Evolutionary conservation across 345 rosid genomes (phyloP).

Genomic region (Hibiscus mutabilis): DNA sequence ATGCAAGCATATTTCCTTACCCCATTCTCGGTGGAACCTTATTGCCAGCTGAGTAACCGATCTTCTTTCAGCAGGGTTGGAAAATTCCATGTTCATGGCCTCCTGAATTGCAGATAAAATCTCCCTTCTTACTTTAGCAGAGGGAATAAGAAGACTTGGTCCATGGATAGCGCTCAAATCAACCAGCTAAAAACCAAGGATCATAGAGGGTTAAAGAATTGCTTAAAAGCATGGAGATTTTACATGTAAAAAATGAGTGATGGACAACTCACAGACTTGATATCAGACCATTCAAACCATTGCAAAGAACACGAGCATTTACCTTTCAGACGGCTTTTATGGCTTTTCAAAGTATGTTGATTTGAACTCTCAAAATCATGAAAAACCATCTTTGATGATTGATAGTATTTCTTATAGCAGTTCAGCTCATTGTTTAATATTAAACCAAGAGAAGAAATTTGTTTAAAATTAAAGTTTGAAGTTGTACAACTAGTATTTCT

Average conservation of each 20-base stretch:
- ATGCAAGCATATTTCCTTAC: conserved; percentile 31
- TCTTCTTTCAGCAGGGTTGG: conserved; percentile 59
- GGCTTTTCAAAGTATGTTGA: too few relatives aligned
- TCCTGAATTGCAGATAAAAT: conserved; percentile 68
- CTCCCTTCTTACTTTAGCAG: conserved; percentile 54
- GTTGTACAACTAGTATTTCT: not conserved
- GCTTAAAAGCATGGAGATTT: not conserved
- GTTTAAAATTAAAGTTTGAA: not conserved
- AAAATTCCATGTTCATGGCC: conserved; percentile 58
- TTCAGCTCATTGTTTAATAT: not conserved
- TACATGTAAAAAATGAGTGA: not conserved
- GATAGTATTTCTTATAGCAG: too few relatives aligned
- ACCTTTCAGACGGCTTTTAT: too few relatives aligned
- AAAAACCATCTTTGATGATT: too few relatives aligned
- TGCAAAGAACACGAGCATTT: not conserved
- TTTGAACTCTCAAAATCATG: too few relatives aligned
- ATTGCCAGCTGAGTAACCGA: conserved; percentile 57
- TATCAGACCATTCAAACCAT: not conserved
- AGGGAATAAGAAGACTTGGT: conserved; percentile 49
- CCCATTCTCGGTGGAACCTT: conserved; percentile 71
- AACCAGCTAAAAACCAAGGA: conserved; percentile 45
- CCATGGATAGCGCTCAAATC: conserved; percentile 68
- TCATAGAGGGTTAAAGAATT: not conserved
- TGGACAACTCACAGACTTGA: not conserved
- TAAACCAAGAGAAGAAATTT: not conserved